Evolutionary conservation across 805 yeast species (phyloP), one percentile per base, ranked within the genome.

Genomic region (Yarrowia yakushimensis): DNA sequence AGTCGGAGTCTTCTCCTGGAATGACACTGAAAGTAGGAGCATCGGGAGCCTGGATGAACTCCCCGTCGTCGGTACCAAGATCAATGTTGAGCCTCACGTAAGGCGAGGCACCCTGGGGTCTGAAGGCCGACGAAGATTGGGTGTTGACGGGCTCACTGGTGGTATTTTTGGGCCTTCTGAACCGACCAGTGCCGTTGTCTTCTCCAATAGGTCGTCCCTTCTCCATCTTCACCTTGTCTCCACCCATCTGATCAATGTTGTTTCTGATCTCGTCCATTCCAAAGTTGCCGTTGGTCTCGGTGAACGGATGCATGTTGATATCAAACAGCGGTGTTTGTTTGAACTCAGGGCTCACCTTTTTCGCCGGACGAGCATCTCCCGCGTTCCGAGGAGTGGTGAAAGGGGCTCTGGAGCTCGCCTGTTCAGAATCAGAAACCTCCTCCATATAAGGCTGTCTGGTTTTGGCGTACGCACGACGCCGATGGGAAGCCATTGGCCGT

Each of bases 231-330:
- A 52, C 33, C 25, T 52, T 52, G 13, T 34, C 42, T 17, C 59
- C 59, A 3, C 59, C 59, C 27, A 52, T 23, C 18, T 52, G 59
- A 30, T 52, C 59, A 22, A 66, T 64, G 28, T 59, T 63, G 17
- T 59, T 39, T 2, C 60, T 17, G 36, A 71, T 37, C 17, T 63
- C 69, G 15, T 66, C 68, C 72, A 72, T 65, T 27, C 67, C 65
- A 63, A 72, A 72, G 45, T 69, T 67, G 28, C 73, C 72, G 27
- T 42, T 28, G 2, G 71, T 68, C 43, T 70, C 71, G 17, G 71
- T 67, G 57, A 70, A 68, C n/a, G 73, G 73, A 11, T 71, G 64
- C 12, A 65, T 66, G 23, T 27, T 50, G 34, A 67, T 27, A 15
- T 65, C 67, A 13, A 55, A 55, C 22, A 55, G 22, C 3, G 61